Evolutionary conservation across 2,329 filamentous ascomycete species (phyloP), one percentile per base, ranked within the genome.

Genomic region (Fusarium kyushuense): DNA sequence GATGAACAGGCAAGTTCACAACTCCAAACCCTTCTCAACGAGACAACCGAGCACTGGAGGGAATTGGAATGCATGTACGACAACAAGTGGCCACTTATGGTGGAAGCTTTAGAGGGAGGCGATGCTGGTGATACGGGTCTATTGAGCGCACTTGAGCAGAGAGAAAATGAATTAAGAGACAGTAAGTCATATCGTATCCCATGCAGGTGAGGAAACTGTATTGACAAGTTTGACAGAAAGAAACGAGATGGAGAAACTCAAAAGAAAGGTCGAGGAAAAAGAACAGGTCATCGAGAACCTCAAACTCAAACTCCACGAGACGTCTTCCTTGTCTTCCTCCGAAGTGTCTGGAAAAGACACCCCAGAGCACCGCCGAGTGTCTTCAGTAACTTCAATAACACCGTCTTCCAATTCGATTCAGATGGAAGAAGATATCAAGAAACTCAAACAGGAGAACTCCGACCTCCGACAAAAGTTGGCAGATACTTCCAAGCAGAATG

Each of bases 121-220:
- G 17, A 40, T 14, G 6, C 6, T 45, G 16, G 19, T 21, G 27
- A 16, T 25, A 27, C 4, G 23, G 40, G 21, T 27, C 14, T 42
- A 14, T 16, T 27, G 16, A 17, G 16, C 9, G 16, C 25, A 17
- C 6, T 42, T 17, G 40, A 42, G 10, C 40, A 19, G 13, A 21
- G 25, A 63, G 12, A 23, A 23, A 25, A 32, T 11, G 35, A 29
- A 8, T 6, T 47, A 19, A 23, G 17, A 27, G 45, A 49, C 4
- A 38, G 61, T 64, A 47, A 47, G 61, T 63, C 12, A 30, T 42
- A 27, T n/a, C 4, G 14, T 13, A 17, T 25, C 9, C 19, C 16
- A 40, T 16, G 14, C 12, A 33, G 5, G n/a, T 16, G n/a, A 40
- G 3, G 4, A 17, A 25, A 10, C 4, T 30, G 11, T 43, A 17